phyloP scores from a whole-genome alignment of 495 filamentous ascomycete genomes.

The Trichoderma erinaceum region DNA sequence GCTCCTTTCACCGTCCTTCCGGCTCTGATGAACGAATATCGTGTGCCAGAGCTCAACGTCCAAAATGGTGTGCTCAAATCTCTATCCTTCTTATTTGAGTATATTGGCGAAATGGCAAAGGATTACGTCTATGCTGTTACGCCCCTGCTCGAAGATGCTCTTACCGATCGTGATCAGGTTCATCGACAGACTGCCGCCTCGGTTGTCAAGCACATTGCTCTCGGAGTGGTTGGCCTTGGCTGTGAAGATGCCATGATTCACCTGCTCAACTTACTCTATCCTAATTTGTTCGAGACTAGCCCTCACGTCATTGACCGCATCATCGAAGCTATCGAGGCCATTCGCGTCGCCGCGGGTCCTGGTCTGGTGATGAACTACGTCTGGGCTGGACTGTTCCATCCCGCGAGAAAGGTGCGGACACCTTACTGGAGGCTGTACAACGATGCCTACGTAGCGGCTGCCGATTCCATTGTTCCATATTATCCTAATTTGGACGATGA shows the following conservation, averaged over 20 bases:
- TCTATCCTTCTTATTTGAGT: constrained; percentile 95
- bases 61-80: constrained; percentile 98
- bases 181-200: constrained; percentile 94
- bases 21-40: constrained; percentile 99
- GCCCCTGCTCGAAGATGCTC: constrained; percentile 92
- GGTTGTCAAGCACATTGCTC: constrained; percentile 94
- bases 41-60: constrained; percentile 95
- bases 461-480: constrained; percentile 93
- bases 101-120: constrained; percentile 99
- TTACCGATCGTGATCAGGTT: constrained; percentile 97
- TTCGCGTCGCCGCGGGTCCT: constrained; percentile 87
- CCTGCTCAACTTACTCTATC: constrained; percentile 90
- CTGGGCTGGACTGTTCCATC: constrained; percentile 96
- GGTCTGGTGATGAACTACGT: constrained; percentile 94
- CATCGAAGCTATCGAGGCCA: constrained; percentile 94
- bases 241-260: constrained; percentile 99
- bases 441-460: constrained; percentile 88
- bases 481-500: constrained; percentile 81
- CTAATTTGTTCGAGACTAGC: constrained; percentile 96
- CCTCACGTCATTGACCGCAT: constrained; percentile 98
- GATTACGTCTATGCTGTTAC: constrained; percentile 99
- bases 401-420: constrained; percentile 83
- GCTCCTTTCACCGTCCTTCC: constrained; percentile 98
- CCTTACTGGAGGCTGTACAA: constrained; percentile 97
- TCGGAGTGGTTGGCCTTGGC: constrained; percentile 93